Evolutionary conservation across 768 basidiomycete genomes (phyloP), one percentile per base, ranked within the genome.

Genomic region (Ephemerocybe angulata): DNA sequence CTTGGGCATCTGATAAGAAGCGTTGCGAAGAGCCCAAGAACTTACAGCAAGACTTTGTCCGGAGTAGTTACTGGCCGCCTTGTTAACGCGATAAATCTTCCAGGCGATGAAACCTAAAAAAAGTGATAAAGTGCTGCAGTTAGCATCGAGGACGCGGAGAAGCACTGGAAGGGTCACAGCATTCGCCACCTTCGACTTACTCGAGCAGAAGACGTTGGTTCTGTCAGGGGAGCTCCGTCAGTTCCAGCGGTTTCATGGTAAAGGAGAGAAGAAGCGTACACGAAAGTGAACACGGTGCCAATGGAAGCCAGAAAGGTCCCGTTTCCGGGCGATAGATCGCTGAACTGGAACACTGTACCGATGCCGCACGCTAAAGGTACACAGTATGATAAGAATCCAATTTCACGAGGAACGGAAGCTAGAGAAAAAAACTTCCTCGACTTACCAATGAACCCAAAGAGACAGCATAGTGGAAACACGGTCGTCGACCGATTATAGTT

Each of bases 401-500:
- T n/a, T n/a, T n/a, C n/a, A n/a, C n/a, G n/a, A n/a, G n/a, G n/a
- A n/a, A n/a, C n/a, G n/a, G n/a, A n/a, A n/a, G n/a, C n/a, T n/a
- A n/a, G 13, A 24, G 47, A 6, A 24, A 24, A 24, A 30, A 52
- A 53, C 13, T 21, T 42, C 28, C 28, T 11, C 11, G 13, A 25
- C 52, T 27, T 42, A 53, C 52, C 40, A 17, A 54, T 42, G 33
- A 55, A 55, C 10, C 54, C 54, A 29, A 49, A 55, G 10, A 50
- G 24, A 29, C 48, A 55, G 25, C 54, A 55, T 2, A 55, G 3
- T 17, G 54, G 54, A 25, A 55, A 55, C 35, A 55, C 54, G 7
- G 29, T 30, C 31, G 54, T 55, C 31, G 54, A 55, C 8, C 47
- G 46, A 50, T 55, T 55, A 40, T 55, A 55, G 24, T 55, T 55